Base-by-base conservation (phyloP, 2,329 filamentous ascomycete species). In the Capronia epimyces region DNA sequence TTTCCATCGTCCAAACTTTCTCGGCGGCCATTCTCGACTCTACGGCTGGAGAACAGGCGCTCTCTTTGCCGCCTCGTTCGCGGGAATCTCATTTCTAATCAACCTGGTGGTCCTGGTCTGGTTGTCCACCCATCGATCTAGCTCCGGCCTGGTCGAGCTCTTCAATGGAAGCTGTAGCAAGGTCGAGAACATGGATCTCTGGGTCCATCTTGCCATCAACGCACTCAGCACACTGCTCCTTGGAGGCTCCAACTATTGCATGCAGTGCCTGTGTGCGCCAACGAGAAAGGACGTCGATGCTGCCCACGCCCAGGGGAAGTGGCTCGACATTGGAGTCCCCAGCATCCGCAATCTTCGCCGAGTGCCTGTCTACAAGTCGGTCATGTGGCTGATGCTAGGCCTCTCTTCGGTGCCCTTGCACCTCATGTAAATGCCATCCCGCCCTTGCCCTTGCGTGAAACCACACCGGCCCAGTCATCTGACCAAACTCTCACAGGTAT, bases 191-290 rank as follows among this genome's bases (percentile, higher is more conserved):
- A 50, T 52, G 10, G 39, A 57, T 44, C 52, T 58, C 10, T 64
- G 60, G 52, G 40, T 65, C 8, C 67, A 69, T 53, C 18, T 69
- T 3, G 37, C 59, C 1, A 68, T 71, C 48, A 71, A 70, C 39
- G 49, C 65, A 8, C 43, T 70, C 5, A 64, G 63, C 21, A 68
- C 65, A 1, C 20, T 63, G 2, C 52, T 69, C 0, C 57, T 70
- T 1, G 59, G 57, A 6, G 63, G 64, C 0, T 65, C 63, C 24
- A 70, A 68, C 44, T 67, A 66, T 55, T 62, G 58, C 46, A 69
- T 69, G 66, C 67, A 70, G 55, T 63, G 57, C 42, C 49, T 67
- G 4, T 52, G 45, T 7, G 61, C 65, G 1, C 68, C 68, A 0
- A 65, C 64, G 2, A 53, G 67, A 20, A 39, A 53, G 3, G 65